Percentiles rank a stretch among this genome's conserved stretches.
These are phyloP conservation scores for Talaromyces thailandensis DNA, from an alignment of 495 filamentous ascomycete species.

Conservation along the genomic window DNA sequence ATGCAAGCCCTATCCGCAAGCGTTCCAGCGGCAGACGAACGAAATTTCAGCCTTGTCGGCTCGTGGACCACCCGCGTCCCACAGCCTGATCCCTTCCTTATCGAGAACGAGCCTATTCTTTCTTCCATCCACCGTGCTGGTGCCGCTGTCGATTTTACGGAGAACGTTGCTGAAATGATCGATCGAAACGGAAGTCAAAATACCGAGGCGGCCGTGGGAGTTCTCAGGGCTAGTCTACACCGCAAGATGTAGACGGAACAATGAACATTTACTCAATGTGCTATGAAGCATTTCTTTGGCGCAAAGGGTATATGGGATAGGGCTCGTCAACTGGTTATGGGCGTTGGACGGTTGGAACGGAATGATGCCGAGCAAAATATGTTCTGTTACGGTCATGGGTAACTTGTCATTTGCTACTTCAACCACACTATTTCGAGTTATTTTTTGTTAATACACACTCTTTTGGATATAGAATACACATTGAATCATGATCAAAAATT, in stretches of 20 bases:
- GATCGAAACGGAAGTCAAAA: neutral
- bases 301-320: neutral
- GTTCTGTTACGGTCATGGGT: too few relatives aligned
- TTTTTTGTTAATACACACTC: neutral
- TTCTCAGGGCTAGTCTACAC: neutral
- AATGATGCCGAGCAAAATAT: too few relatives aligned
- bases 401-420: neutral
- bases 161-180: neutral
- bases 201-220: neutral
- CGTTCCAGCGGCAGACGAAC: neutral
- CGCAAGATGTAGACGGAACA: neutral
- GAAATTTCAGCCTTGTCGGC: neutral
- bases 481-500: neutral
- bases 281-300: neutral
- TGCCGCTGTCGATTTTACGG: neutral
- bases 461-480: neutral
- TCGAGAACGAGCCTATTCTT: neutral
- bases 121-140: neutral
- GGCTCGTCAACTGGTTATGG: neutral
- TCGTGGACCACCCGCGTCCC: neutral
- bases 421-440: neutral
- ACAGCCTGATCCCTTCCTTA: neutral
- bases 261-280: neutral
- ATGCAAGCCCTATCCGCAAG: neutral
- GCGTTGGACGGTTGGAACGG: too few relatives aligned